Evolutionary conservation across 345 rosid genomes (phyloP), one percentile per base, ranked within the genome.

Genomic region (Gossypium raimondii): DNA sequence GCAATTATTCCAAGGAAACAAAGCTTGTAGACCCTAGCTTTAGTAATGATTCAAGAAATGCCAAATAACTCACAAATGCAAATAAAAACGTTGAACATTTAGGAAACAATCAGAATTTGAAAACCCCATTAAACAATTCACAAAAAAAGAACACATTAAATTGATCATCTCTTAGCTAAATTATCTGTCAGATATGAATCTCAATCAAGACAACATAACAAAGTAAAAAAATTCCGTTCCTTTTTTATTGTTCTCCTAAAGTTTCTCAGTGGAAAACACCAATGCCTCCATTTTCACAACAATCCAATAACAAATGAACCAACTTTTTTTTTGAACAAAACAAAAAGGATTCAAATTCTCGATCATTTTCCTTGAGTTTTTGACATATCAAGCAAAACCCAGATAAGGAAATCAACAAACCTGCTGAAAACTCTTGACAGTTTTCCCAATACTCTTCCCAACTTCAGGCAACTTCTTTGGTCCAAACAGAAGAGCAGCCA

Each of bases 391-490:
- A 74, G 76, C 64, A 62, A 51, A 24, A 70, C 67, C 73, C 77
- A 24, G 51, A 57, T 29, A 38, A 72, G 70, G 65, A 60, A 2
- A 68, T 57, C 9, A 67, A 67, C 78, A 41, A 78, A 93, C 98
- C 98, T 92, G 97, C 60, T 94, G 97, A 77, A 94, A 94, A 82
- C 98, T 91, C 77, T 87, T 94, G 81, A 94, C 90, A 27, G 98
- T 94, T 76, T 94, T 94, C 16, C 98, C 98, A 79, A 94, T 89
- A 79, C 92, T 91, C 83, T 67, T 94, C 45, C 98, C 97, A 9
- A 94, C 91, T 86, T 94, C 97, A 53, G 98, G 98, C 84, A 94
- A 85, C 69, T 94, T 84, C 84, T 92, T 94, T 75, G 98, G 98
- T 66, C 98, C 98, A 78, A 94, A 94, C 74, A 94, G 87, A 72